Evolutionary conservation across 2,329 filamentous ascomycete genomes (phyloP).

Genomic region (Pezicula neosporulosa): DNA sequence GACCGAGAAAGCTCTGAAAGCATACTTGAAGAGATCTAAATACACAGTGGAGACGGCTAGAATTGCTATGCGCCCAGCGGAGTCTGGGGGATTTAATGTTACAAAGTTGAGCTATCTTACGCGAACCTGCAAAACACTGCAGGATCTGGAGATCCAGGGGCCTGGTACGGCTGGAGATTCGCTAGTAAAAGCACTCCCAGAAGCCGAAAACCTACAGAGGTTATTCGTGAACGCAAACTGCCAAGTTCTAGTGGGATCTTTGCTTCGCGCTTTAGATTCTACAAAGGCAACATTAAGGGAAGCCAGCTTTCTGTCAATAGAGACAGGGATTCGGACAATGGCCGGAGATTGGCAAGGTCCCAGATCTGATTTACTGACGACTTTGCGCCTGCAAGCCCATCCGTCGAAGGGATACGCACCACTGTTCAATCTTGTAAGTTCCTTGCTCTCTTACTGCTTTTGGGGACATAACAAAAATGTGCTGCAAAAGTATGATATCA

Average conservation of each 20-base stretch:
- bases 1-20: slow-evolving; percentile 18
- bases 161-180: slow-evolving; percentile 20
- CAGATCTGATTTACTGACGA: background rate
- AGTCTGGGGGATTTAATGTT: slow-evolving; percentile 14
- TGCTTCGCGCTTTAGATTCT: slow-evolving; percentile 9
- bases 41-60: slow-evolving; percentile 22
- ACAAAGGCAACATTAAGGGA: slow-evolving; percentile 16
- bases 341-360: background rate
- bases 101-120: slow-evolving; percentile 19
- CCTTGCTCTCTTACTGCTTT: no score
- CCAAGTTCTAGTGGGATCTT: slow-evolving; percentile 11
- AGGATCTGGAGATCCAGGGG: slow-evolving; percentile 19
- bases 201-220: slow-evolving; percentile 15
- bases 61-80: slow-evolving; percentile 10
- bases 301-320: slow-evolving; percentile 9
- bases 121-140: slow-evolving; percentile 21
- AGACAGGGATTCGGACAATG: background rate
- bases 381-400: background rate
- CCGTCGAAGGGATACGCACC: background rate
- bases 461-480: no score
- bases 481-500: no score
- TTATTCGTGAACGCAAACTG: slow-evolving; percentile 12
- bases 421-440: background rate
- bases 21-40: slow-evolving; percentile 23
- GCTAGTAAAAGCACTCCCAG: slow-evolving; percentile 15